phyloP scores from a whole-genome alignment of 2,329 filamentous ascomycete species.

The Xenosphaeropsis pyriputrescens region DNA sequence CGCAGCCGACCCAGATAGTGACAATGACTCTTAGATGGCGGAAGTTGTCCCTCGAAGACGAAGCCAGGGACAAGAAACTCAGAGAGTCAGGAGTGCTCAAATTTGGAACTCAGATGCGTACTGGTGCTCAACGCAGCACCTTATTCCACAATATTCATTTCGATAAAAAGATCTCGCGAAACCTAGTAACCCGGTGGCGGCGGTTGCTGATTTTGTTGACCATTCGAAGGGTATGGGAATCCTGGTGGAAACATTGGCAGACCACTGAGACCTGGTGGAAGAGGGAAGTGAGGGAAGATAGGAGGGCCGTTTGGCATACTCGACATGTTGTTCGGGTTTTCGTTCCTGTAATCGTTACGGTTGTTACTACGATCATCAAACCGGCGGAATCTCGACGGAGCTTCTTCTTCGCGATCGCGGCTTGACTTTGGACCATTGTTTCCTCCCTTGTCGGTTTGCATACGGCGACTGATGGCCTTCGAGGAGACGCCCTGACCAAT shows the following conservation, averaged over 20 bases:
- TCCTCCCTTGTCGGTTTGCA: slow-evolving; percentile 54
- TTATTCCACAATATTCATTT: too few relatives aligned
- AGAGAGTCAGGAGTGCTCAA: too few relatives aligned
- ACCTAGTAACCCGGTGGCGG: slow-evolving; percentile 10
- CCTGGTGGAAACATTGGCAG: slow-evolving; percentile 33
- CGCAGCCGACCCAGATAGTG: too few relatives aligned
- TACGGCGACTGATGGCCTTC: slow-evolving; percentile 62
- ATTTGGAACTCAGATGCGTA: too few relatives aligned
- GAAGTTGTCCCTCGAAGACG: too few relatives aligned
- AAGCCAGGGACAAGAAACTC: too few relatives aligned
- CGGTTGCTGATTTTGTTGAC: slow-evolving; percentile 12
- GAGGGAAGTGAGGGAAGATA: slow-evolving; percentile 20
- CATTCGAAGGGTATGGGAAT: slow-evolving; percentile 22
- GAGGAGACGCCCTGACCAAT: slow-evolving; percentile 95
- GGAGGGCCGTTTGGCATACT: slow-evolving; percentile 6
- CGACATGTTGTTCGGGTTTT: too few relatives aligned
- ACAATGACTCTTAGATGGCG: too few relatives aligned
- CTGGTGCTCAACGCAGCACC: too few relatives aligned
- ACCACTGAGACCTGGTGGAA: slow-evolving; percentile 29
- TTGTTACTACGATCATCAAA: slow-evolving; percentile 3
- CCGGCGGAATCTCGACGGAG: slow-evolving; percentile 9
- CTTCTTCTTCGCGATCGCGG: slow-evolving; percentile 17
- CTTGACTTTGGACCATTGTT: slow-evolving; percentile 46
- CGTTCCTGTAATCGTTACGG: slow-evolving; percentile 6
- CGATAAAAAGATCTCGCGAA: too few relatives aligned